These are phyloP conservation scores for Malania oleifera DNA, from an alignment of 164 flowering plant genomes.

Conservation along the genomic window DNA sequence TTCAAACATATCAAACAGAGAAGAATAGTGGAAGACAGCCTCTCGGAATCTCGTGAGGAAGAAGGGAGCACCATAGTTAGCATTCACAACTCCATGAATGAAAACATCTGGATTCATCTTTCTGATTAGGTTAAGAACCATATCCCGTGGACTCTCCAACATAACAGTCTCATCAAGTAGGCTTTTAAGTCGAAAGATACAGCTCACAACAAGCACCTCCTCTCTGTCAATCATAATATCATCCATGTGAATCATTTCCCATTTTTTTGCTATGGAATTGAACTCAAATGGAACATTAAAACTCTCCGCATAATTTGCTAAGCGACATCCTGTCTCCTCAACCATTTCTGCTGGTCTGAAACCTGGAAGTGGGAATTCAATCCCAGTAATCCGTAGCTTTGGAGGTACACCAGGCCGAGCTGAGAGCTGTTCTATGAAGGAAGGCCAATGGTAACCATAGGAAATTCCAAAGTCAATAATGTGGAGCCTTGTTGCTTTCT, in stretches of 20 bases:
- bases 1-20: slow-evolving; percentile 27
- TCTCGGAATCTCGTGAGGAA: slow-evolving; percentile 24
- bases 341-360: slow-evolving; percentile 25
- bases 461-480: slow-evolving; percentile 26
- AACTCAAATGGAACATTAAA: slow-evolving; percentile 29
- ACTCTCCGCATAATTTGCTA: slow-evolving; percentile 20
- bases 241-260: slow-evolving; percentile 21
- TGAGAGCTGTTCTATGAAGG: slow-evolving; percentile 25
- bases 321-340: slow-evolving; percentile 27
- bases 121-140: slow-evolving; percentile 18
- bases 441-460: slow-evolving; percentile 30
- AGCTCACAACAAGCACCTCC: slow-evolving; percentile 26
- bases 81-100: slow-evolving; percentile 23
- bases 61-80: slow-evolving; percentile 26
- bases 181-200: slow-evolving; percentile 16
- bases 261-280: slow-evolving; percentile 20
- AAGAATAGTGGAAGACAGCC: slow-evolving; percentile 16
- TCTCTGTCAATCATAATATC: slow-evolving; percentile 19
- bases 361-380: slow-evolving; percentile 30
- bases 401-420: slow-evolving; percentile 28
- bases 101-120: slow-evolving; percentile 18
- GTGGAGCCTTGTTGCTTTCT: slow-evolving; percentile 23
- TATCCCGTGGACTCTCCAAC: slow-evolving; percentile 23
- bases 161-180: slow-evolving; percentile 26
- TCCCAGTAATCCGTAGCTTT: slow-evolving; percentile 28